Percentiles rank a stretch among this genome's conserved stretches.
Conservation (phyloP, 2,329 filamentous ascomycete species). For the Rutstroemia sp. region DNA sequence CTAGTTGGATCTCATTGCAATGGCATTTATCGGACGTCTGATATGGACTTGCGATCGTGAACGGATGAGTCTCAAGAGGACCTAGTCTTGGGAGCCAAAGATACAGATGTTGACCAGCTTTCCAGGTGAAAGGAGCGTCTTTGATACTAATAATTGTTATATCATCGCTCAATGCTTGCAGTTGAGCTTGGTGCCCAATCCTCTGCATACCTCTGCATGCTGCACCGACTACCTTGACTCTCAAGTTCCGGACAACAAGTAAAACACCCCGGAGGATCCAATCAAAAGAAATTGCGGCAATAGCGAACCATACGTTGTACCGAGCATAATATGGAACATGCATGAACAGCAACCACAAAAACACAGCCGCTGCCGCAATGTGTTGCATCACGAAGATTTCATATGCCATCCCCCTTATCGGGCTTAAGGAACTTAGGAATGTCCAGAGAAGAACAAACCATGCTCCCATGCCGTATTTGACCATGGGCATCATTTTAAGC, state of each 20-base stretch:
- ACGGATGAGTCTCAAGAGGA: conserved; percentile 49
- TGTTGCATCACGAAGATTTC: conserved; percentile 66
- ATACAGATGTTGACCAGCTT: conserved; percentile 53
- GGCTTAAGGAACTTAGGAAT: conserved; percentile 53
- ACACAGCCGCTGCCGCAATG: conserved; percentile 50
- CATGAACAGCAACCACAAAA: conserved; percentile 55
- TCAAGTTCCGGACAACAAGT: conserved; percentile 46
- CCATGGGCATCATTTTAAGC: conserved; percentile 53
- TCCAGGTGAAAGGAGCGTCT: conserved; percentile 51
- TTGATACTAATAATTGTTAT: conserved; percentile 54
- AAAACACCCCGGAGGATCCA: conserved; percentile 39
- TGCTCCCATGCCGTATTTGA: conserved; percentile 59
- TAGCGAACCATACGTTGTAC: conserved; percentile 59
- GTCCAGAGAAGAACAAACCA: conserved; percentile 63
- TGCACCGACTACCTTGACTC: conserved; percentile 28
- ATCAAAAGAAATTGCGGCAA: conserved; percentile 56
- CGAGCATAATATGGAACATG: conserved; percentile 54
- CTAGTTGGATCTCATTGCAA: conserved; percentile 51
- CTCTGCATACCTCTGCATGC: conserved; percentile 27
- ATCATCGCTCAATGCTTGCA: conserved; percentile 41
- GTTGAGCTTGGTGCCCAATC: conserved; percentile 45
- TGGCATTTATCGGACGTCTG: conserved; percentile 36
- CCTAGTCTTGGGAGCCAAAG: conserved; percentile 52
- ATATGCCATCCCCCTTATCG: conserved; percentile 58
- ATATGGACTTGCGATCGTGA: conserved; percentile 50